phyloP scores from a whole-genome alignment of 345 rosid species.

The Reutealis trisperma region DNA sequence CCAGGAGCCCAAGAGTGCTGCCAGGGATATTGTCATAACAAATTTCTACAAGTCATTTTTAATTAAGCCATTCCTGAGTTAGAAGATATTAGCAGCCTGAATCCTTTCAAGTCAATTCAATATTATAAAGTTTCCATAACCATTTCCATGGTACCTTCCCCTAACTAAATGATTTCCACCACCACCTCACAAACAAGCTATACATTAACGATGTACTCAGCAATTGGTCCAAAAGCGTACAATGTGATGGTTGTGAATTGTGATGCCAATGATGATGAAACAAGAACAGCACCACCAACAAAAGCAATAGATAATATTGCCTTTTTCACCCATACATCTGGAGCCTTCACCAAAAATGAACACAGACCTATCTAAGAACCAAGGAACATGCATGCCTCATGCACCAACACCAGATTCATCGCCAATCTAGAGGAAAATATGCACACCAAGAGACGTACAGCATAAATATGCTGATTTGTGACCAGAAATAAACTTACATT shows the following conservation, averaged over 20 bases:
- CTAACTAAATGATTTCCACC: background rate
- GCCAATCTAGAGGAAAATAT: background rate
- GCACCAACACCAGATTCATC: background rate
- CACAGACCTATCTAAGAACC: background rate
- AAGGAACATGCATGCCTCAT: background rate
- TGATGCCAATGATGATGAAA: background rate
- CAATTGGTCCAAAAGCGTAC: background rate
- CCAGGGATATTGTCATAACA: background rate
- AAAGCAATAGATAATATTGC: background rate
- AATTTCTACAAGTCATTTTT: background rate
- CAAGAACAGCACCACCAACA: background rate
- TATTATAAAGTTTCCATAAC: background rate
- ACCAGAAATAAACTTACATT: background rate
- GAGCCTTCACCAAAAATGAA: slow-evolving; percentile 5
- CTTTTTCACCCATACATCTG: background rate
- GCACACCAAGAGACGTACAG: background rate
- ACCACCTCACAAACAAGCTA: background rate
- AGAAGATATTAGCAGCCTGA: background rate
- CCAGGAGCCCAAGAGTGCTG: background rate
- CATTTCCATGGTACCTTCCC: background rate
- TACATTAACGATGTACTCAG: background rate
- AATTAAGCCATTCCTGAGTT: background rate
- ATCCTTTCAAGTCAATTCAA: slow-evolving; percentile 2
- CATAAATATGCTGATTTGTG: background rate
- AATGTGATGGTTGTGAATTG: background rate